Conservation (phyloP, 2,329 filamentous ascomycete species). For the Fusarium ambrosium region DNA sequence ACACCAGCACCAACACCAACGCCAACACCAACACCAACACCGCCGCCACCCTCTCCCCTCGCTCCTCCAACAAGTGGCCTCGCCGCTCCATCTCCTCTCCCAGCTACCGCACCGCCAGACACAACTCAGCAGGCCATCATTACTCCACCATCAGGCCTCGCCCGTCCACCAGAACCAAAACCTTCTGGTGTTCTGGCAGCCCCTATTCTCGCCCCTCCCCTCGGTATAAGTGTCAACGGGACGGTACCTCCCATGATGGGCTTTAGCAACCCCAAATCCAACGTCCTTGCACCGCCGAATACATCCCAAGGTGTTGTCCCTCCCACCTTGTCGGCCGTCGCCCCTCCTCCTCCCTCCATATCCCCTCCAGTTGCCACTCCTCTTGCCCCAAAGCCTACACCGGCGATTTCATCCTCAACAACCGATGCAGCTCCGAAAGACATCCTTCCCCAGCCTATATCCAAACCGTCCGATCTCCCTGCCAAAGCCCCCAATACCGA, state of each 20-base stretch:
- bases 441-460: slow-evolving; percentile 17
- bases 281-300: slow-evolving; percentile 61
- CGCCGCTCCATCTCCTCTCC: slow-evolving; percentile 36
- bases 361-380: slow-evolving; percentile 8
- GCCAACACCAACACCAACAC: slow-evolving; percentile 33
- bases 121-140: slow-evolving; percentile 20
- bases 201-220: slow-evolving; percentile 55
- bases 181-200: slow-evolving; percentile 54
- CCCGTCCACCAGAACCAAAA: slow-evolving; percentile 45
- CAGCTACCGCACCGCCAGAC: slow-evolving; percentile 17
- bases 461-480: slow-evolving; percentile 13
- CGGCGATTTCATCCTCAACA: slow-evolving; percentile 4
- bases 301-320: slow-evolving; percentile 50
- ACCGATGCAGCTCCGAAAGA: slow-evolving; percentile 8
- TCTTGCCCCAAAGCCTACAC: slow-evolving; percentile 6
- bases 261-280: slow-evolving; percentile 54
- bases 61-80: slow-evolving; percentile 37
- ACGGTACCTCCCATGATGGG: slow-evolving; percentile 46
- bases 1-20: slow-evolving; percentile 12
- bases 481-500: slow-evolving; percentile 20
- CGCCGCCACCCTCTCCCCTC: slow-evolving; percentile 26
- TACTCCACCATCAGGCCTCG: slow-evolving; percentile 40
- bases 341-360: slow-evolving; percentile 35
- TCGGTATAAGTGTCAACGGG: slow-evolving; percentile 46
- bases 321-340: slow-evolving; percentile 30